Base-by-base conservation (phyloP, 2,329 filamentous ascomycete species). In the Rutstroemia sp. region DNA sequence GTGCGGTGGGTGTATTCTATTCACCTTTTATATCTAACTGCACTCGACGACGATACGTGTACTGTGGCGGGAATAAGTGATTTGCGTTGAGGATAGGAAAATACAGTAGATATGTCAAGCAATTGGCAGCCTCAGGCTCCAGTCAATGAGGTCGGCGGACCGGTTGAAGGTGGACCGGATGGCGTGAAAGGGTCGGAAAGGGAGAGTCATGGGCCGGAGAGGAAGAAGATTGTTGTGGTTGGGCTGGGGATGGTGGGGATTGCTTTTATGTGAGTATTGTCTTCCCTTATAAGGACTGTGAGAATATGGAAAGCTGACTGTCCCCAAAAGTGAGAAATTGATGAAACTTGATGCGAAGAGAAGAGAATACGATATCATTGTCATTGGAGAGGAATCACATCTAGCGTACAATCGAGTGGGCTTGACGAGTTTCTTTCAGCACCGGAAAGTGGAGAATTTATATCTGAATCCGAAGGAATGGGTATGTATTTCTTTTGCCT, bases 231-330 rank as follows among this genome's bases (percentile, higher is more conserved):
- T 38, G 90, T 95, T 2, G 84, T 95, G 39, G 89, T 95, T 41
- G 91, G 91, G 9, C 73, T 96, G 72, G 91, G 91, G 2, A 96
- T 96, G 92, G 91, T 96, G 46, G 90, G 87, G 41, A 87, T 94
- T 63, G 85, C 88, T 44, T 92, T 95, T 70, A 90, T 95, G 88
- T 92, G 74, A 78, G 86, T 77, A 51, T 45, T 14, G 44, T 19
- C 7, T 38, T 12, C 12, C 14, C 14, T 12, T 10, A 16, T 21
- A 34, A 41, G 7, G 21, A 27, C 34, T 10, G 9, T 23, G 44
- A 14, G 1, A 7, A 27, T 14, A 41, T 19, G 37, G 18, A 25
- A 25, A 16, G 21, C 52, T 54, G 34, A 37, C 30, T 23, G 23
- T 6, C 1, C 2, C 8, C 2, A 25, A 39, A 64, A 95, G 90